Evolutionary conservation across 2,329 filamentous ascomycete genomes (phyloP).

Genomic region (Penicillium sclerotiorum): DNA sequence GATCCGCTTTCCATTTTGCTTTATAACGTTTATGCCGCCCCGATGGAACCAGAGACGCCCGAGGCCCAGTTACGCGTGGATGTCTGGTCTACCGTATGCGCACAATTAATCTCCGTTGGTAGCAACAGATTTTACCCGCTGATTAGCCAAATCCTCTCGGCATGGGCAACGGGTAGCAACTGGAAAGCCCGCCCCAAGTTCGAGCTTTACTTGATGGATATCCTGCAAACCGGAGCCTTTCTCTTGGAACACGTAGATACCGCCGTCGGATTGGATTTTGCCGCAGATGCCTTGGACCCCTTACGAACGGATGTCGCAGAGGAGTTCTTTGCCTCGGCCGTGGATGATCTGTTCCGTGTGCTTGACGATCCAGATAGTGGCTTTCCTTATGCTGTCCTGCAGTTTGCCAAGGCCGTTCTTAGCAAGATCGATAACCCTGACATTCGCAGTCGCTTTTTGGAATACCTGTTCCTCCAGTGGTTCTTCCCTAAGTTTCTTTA

Average conservation of each 20-base stretch:
- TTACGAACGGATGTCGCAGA: conserved; percentile 82
- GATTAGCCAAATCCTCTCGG: conserved; percentile 79
- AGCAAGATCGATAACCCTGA: conserved; percentile 71
- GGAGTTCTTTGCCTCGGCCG: conserved; percentile 83
- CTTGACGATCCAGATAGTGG: conserved; percentile 85
- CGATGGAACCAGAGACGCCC: conserved; percentile 75
- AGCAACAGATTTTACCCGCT: conserved; percentile 78
- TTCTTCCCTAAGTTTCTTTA: conserved; percentile 87
- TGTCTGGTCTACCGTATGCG: conserved; percentile 86
- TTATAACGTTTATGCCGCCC: conserved; percentile 87
- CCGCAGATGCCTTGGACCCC: conserved; percentile 65
- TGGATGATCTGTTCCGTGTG: conserved; percentile 79
- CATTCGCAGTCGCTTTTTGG: conserved; percentile 72
- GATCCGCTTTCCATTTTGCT: conserved; percentile 83
- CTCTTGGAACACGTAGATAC: conserved; percentile 83
- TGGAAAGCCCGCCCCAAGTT: conserved; percentile 89
- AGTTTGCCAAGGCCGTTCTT: conserved; percentile 82
- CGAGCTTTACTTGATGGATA: conserved; percentile 93
- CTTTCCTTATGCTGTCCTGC: conserved; percentile 81
- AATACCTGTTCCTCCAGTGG: conserved; percentile 87
- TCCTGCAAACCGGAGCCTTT: conserved; percentile 89
- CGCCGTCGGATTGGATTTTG: conserved; percentile 70
- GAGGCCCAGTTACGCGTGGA: conserved; percentile 80
- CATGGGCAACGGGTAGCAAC: conserved; percentile 82
- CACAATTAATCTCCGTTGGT: conserved; percentile 75